A percentile compares a stretch with the other conserved stretches of the same genome.
Evolutionary conservation across 257 asterid species (phyloP).

Genomic region (Petunia secreta): DNA sequence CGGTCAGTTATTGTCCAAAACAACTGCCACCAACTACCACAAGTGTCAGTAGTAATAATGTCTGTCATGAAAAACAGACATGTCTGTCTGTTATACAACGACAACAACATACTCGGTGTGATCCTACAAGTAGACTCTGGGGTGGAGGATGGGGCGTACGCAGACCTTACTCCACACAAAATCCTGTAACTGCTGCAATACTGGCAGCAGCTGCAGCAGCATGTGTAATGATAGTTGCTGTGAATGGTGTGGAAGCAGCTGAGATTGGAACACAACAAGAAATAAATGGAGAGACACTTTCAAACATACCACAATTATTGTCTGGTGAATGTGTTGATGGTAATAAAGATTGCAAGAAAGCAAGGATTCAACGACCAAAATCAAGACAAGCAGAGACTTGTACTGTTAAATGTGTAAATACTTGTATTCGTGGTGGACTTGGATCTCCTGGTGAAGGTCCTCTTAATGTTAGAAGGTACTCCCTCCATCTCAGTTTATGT

Average conservation of each 20-base stretch:
- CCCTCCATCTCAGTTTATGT: no score
- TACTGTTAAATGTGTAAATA: conserved; percentile 69
- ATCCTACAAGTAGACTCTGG: no score
- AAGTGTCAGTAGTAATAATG: not conserved
- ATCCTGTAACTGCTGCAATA: not conserved
- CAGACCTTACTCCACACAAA: no score
- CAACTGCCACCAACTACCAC: not conserved
- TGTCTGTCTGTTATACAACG: not conserved
- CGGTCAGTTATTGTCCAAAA: not conserved
- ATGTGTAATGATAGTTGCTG: conserved; percentile 11
- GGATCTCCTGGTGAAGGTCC: conserved; percentile 99
- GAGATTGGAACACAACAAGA: conserved; percentile 39
- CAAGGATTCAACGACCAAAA: conserved; percentile 77
- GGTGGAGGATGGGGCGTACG: no score
- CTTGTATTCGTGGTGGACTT: conserved; percentile 81
- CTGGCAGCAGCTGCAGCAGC: conserved; percentile 7
- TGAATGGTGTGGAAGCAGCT: conserved; percentile 38
- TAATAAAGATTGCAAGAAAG: conserved; percentile 57
- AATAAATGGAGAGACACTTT: conserved; percentile 62
- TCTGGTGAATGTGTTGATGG: conserved; percentile 63
- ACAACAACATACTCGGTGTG: no score
- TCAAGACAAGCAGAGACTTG: conserved; percentile 83
- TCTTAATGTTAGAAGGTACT: conserved; percentile 67
- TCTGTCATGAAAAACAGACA: not conserved
- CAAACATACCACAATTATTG: conserved; percentile 74